Percentiles rank a stretch among this genome's conserved stretches.
These are phyloP conservation scores for Magnolia changhungtana DNA, from an alignment of 164 flowering plant species.

Conservation along the genomic window DNA sequence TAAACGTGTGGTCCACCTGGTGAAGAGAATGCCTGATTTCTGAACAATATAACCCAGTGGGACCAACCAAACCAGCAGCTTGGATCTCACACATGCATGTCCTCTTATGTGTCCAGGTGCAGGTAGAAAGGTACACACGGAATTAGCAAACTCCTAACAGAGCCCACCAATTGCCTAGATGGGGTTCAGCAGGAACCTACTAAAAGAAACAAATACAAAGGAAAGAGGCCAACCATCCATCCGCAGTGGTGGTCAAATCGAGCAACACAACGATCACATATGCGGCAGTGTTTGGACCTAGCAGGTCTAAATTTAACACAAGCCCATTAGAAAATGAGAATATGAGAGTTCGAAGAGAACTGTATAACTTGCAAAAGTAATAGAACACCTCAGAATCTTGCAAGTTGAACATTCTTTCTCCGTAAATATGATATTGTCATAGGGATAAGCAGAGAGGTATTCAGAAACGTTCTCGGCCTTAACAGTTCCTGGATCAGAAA, in stretches of 20 bases:
- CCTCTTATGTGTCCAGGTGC: background rate
- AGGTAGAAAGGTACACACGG: background rate
- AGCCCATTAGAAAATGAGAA: slow-evolving; percentile 13
- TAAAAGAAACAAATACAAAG: slow-evolving; percentile 10
- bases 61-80: background rate
- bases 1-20: background rate
- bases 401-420: slow-evolving; percentile 92
- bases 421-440: slow-evolving; percentile 64
- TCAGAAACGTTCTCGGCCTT: slow-evolving; percentile 66
- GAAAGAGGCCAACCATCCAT: slow-evolving; percentile 75
- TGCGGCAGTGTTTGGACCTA: slow-evolving; percentile 94
- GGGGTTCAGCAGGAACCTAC: background rate
- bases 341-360: slow-evolving; percentile 3
- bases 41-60: background rate
- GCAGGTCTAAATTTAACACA: slow-evolving; percentile 67
- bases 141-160: background rate
- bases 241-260: slow-evolving; percentile 99
- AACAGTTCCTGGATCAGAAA: slow-evolving; percentile 95
- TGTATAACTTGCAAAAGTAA: background rate
- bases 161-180: background rate
- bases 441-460: slow-evolving; percentile 75
- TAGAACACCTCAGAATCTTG: slow-evolving; percentile 64
- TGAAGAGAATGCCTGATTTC: background rate
- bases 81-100: background rate
- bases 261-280: slow-evolving; percentile 92